These are phyloP conservation scores for Strobilomyces dryophilus DNA, from an alignment of 768 basidiomycete genomes.

Conservation along the genomic window DNA sequence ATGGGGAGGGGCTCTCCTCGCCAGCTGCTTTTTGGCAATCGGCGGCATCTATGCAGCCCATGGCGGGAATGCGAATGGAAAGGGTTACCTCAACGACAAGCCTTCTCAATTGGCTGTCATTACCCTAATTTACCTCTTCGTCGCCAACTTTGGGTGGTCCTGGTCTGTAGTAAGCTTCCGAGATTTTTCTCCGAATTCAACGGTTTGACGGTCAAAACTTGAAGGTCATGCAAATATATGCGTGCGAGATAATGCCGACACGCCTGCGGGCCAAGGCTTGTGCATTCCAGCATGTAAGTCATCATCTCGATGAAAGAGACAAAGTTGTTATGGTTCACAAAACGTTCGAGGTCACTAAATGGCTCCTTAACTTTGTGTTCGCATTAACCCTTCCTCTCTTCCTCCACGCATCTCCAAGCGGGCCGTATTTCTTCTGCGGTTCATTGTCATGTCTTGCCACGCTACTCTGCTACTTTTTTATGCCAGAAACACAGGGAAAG, in stretches of 20 bases:
- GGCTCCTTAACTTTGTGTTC: slow-evolving; percentile 39
- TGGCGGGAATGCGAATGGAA: slow-evolving; percentile 29
- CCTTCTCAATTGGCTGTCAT: slow-evolving; percentile 37
- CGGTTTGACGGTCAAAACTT: not conserved
- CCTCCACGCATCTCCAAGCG: slow-evolving; percentile 39
- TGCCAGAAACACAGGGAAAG: slow-evolving; percentile 43
- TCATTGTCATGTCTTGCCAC: slow-evolving; percentile 33
- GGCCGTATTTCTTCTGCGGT: slow-evolving; percentile 46
- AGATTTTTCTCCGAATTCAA: not conserved
- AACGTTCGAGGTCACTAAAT: slow-evolving; percentile 20
- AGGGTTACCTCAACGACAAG: slow-evolving; percentile 21
- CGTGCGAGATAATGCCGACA: slow-evolving; percentile 46
- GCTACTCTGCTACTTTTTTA: slow-evolving; percentile 35
- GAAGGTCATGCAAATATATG: slow-evolving; percentile 37
- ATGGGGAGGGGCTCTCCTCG: slow-evolving; percentile 39
- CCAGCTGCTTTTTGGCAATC: slow-evolving; percentile 37
- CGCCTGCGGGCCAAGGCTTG: slow-evolving; percentile 42
- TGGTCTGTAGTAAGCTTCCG: slow-evolving; percentile 38
- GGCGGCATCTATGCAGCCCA: slow-evolving; percentile 41
- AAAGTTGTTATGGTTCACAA: not conserved
- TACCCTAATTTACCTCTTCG: slow-evolving; percentile 43
- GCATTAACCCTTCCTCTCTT: slow-evolving; percentile 46
- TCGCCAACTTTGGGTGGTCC: slow-evolving; percentile 38
- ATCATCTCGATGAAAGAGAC: not conserved
- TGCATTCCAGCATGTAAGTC: slow-evolving; percentile 40